These are phyloP conservation scores for Phaeosphaeria sp. DNA, from an alignment of 2,329 filamentous ascomycete genomes.

Conservation along the genomic window DNA sequence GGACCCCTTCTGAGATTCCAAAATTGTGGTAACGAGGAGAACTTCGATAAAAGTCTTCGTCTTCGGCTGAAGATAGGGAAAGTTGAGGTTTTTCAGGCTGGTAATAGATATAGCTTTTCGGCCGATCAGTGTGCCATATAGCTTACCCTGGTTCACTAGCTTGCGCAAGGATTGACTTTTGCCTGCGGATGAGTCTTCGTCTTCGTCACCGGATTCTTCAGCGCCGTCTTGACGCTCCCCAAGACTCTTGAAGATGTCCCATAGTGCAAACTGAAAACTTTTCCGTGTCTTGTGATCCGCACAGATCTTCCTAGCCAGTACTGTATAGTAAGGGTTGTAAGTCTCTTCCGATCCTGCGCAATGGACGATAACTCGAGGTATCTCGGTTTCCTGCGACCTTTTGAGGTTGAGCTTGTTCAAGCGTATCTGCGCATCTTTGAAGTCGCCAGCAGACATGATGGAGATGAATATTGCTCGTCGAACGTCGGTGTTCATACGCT, in stretches of 20 bases:
- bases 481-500: conserved; percentile 86
- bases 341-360: conserved; percentile 81
- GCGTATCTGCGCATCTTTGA: conserved; percentile 80
- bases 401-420: conserved; percentile 84
- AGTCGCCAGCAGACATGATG: conserved; percentile 84
- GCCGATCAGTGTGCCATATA: conserved; percentile 68
- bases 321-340: conserved; percentile 93
- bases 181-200: conserved; percentile 54
- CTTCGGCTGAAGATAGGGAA: conserved; percentile 77
- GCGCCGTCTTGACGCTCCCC: conserved; percentile 76
- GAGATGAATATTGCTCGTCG: conserved; percentile 92
- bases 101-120: conserved; percentile 65
- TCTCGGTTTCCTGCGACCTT: conserved; percentile 82
- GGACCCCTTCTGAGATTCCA: conserved; percentile 64
- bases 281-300: conserved; percentile 76
- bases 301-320: conserved; percentile 82
- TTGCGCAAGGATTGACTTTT: conserved; percentile 60
- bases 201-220: conserved; percentile 63
- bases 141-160: conserved; percentile 71
- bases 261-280: conserved; percentile 85
- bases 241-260: conserved; percentile 83
- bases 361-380: conserved; percentile 85
- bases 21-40: conserved; percentile 76
- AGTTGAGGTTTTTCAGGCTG: conserved; percentile 73
- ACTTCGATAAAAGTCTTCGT: conserved; percentile 81